Percentiles rank a stretch among this genome's conserved stretches.
phyloP scores from a whole-genome alignment of 148 eudicot genomes.

The Agrostemma githago region DNA sequence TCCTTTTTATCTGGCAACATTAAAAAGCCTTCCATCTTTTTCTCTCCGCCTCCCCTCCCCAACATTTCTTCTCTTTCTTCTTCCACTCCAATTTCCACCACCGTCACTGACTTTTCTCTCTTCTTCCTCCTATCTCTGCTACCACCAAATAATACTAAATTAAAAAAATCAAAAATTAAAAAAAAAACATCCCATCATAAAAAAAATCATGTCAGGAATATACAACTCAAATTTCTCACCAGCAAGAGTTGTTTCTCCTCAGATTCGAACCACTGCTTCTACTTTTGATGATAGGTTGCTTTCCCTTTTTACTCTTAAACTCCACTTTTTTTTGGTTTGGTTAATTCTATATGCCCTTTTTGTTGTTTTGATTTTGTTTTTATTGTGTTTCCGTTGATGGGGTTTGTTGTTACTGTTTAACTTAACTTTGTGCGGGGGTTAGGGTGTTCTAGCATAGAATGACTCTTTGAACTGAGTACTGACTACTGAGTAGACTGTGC shows the following conservation, averaged over 20 bases:
- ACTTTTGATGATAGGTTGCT: conserved; percentile 25
- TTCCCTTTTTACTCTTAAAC: not conserved
- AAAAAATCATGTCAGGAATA: conserved; percentile 63
- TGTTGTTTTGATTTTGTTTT: too few relatives aligned
- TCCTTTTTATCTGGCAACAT: not conserved
- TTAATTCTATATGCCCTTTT: too few relatives aligned
- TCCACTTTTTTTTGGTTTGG: not conserved
- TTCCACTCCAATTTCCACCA: not conserved
- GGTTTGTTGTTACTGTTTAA: too few relatives aligned
- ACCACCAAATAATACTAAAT: not conserved
- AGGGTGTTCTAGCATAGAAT: too few relatives aligned
- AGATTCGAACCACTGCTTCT: conserved; percentile 52
- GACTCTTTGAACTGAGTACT: too few relatives aligned
- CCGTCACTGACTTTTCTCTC: conserved; percentile 5
- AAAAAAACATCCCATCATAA: not conserved
- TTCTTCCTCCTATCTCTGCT: not conserved
- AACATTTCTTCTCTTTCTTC: not conserved
- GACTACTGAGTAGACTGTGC: too few relatives aligned
- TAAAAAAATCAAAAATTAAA: not conserved
- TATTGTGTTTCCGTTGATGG: too few relatives aligned
- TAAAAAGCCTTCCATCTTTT: not conserved
- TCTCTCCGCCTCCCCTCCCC: not conserved
- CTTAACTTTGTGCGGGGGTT: too few relatives aligned
- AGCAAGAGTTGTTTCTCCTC: conserved; percentile 79
- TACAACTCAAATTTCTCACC: conserved; percentile 85